Percentiles rank a stretch among this genome's conserved stretches.
phyloP scores from a whole-genome alignment of 148 eudicot genomes.

The Rhododendron molle region DNA sequence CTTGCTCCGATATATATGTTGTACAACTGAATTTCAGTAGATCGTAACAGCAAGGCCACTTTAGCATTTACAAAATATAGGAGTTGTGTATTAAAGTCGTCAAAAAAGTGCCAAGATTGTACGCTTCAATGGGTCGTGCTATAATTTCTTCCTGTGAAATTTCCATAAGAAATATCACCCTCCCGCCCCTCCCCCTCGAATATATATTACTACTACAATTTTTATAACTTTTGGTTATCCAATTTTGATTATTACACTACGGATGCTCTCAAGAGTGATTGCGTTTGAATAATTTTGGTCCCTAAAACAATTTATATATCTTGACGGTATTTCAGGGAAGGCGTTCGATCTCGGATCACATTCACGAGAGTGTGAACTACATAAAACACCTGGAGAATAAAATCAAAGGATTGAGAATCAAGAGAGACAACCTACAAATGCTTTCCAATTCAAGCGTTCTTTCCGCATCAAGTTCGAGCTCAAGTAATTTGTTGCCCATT shows the following conservation, averaged over 20 bases:
- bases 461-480: background rate
- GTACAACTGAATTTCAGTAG: background rate
- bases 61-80: background rate
- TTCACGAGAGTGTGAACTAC: constrained; percentile 50
- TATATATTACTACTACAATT: background rate
- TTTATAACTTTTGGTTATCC: too few species aligned
- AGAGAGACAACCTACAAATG: constrained; percentile 36
- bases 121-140: background rate
- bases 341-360: constrained; percentile 56
- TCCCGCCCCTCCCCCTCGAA: background rate
- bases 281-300: background rate
- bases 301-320: background rate
- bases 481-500: background rate
- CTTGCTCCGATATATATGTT: background rate
- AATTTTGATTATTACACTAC: too few species aligned
- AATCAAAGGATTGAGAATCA: constrained; percentile 29
- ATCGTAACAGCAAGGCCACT: background rate
- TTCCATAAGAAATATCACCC: background rate
- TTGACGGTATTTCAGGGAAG: constrained; percentile 42
- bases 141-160: background rate
- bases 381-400: constrained; percentile 44
- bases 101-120: background rate
- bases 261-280: too few species aligned
- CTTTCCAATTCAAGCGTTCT: background rate
- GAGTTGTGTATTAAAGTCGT: background rate